Evolutionary conservation across 805 yeast genomes (phyloP).

Genomic region (Kodamaea kaohsiungensis): DNA sequence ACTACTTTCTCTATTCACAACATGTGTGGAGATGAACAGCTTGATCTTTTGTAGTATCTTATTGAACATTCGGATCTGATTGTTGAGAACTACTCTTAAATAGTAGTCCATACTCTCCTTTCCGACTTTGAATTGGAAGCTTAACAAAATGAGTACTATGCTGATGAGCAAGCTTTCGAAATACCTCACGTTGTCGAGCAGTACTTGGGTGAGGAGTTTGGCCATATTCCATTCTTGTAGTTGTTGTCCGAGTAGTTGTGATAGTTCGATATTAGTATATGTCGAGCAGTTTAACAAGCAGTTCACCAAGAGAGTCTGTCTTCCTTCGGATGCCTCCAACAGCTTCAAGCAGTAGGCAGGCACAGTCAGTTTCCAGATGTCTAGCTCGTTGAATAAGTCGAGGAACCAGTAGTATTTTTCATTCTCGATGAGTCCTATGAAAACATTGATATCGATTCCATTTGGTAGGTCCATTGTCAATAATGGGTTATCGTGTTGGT

Average conservation of each 20-base stretch:
- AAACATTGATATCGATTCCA: constrained; percentile 19
- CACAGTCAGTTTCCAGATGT: constrained; percentile 37
- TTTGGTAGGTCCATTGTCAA: constrained; percentile 9
- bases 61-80: constrained; percentile 35
- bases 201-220: constrained; percentile 12
- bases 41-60: constrained; percentile 24
- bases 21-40: constrained; percentile 6
- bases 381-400: constrained; percentile 41
- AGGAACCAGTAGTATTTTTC: constrained; percentile 40
- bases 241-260: constrained; percentile 22
- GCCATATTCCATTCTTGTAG: constrained; percentile 22
- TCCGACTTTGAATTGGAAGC: constrained; percentile 19
- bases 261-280: constrained; percentile 10
- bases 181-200: constrained; percentile 1
- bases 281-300: constrained; percentile 34
- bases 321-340: constrained; percentile 10
- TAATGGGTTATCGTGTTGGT: constrained; percentile 1
- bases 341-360: constrained; percentile 33
- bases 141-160: constrained; percentile 28
- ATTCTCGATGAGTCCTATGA: constrained; percentile 28
- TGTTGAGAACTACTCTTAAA: constrained; percentile 22
- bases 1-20: constrained; percentile 8
- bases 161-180: constrained; percentile 34
- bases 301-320: constrained; percentile 25
- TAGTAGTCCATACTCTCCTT: constrained; percentile 13